These are phyloP conservation scores for Paraphoma chrysanthemicola DNA, from an alignment of 2,329 filamentous ascomycete genomes.

Conservation along the genomic window DNA sequence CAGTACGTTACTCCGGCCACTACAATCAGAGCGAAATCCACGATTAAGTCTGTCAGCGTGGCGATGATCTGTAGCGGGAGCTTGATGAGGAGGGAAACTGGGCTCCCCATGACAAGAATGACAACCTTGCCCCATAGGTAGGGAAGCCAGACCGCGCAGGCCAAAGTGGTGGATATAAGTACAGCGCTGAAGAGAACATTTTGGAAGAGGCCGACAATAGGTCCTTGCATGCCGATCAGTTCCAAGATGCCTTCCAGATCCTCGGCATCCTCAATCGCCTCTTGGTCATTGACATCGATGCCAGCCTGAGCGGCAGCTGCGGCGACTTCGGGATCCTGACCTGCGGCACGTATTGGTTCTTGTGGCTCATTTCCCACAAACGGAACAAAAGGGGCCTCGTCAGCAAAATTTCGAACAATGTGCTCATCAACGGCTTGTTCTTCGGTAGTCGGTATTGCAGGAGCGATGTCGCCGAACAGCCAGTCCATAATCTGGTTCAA, in stretches of 20 bases:
- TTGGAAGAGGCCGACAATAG: slow-evolving; percentile 86
- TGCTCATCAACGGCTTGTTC: slow-evolving; percentile 62
- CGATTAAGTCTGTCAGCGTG: slow-evolving; percentile 75
- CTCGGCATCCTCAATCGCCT: slow-evolving; percentile 82
- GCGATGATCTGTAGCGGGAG: slow-evolving; percentile 77
- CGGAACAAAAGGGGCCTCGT: slow-evolving; percentile 68
- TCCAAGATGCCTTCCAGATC: slow-evolving; percentile 97
- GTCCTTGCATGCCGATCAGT: slow-evolving; percentile 94
- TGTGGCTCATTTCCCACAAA: slow-evolving; percentile 51
- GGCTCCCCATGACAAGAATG: slow-evolving; percentile 80
- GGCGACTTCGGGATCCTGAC: slow-evolving; percentile 64
- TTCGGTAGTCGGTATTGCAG: slow-evolving; percentile 30
- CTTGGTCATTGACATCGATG: slow-evolving; percentile 71
- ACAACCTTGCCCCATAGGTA: slow-evolving; percentile 90
- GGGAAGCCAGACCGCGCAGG: slow-evolving; percentile 84
- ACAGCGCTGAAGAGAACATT: slow-evolving; percentile 95
- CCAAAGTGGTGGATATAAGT: slow-evolving; percentile 83
- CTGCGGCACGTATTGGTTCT: slow-evolving; percentile 32
- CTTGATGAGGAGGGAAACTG: slow-evolving; percentile 69
- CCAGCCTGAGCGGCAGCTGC: slow-evolving; percentile 71
- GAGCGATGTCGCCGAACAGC: slow-evolving; percentile 57
- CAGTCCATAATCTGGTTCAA: slow-evolving; percentile 51
- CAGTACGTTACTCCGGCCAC: slow-evolving; percentile 61
- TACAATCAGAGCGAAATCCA: slow-evolving; percentile 75
- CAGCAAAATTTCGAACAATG: slow-evolving; percentile 64